phyloP scores from a whole-genome alignment of 306 rosid species.

The Inga oerstediana region DNA sequence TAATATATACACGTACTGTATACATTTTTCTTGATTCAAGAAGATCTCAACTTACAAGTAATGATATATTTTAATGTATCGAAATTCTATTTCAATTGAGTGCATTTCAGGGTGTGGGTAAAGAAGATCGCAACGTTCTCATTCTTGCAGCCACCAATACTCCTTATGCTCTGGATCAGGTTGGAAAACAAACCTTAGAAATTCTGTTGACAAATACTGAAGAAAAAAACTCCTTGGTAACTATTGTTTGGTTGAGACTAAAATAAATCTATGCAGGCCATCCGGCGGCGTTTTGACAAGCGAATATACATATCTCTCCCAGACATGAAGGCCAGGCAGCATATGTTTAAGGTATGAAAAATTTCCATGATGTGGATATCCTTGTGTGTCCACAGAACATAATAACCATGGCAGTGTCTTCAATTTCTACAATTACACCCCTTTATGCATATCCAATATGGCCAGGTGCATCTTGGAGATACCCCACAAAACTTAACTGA shows the following conservation, averaged over 20 bases:
- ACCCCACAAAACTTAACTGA: constrained; percentile 77
- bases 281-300: constrained; percentile 82
- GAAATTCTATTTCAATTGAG: background rate
- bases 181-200: constrained; percentile 20
- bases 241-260: constrained; percentile 11
- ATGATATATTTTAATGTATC: background rate
- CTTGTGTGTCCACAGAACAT: background rate
- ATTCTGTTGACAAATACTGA: constrained; percentile 16
- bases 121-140: constrained; percentile 77
- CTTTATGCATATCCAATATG: background rate
- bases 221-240: background rate
- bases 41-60: background rate
- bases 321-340: constrained; percentile 71
- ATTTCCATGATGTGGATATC: constrained; percentile 5
- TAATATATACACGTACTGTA: background rate
- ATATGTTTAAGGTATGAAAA: constrained; percentile 70
- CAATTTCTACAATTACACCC: background rate
- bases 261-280: constrained; percentile 58
- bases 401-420: background rate
- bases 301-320: constrained; percentile 85
- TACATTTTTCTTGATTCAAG: background rate
- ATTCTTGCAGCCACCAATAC: constrained; percentile 90
- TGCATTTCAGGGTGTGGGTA: constrained; percentile 66
- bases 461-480: constrained; percentile 84
- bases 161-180: constrained; percentile 86